Evolutionary conservation across 1,284 basidiomycete species (phyloP).

Genomic region (Exsudoporus floridanus): DNA sequence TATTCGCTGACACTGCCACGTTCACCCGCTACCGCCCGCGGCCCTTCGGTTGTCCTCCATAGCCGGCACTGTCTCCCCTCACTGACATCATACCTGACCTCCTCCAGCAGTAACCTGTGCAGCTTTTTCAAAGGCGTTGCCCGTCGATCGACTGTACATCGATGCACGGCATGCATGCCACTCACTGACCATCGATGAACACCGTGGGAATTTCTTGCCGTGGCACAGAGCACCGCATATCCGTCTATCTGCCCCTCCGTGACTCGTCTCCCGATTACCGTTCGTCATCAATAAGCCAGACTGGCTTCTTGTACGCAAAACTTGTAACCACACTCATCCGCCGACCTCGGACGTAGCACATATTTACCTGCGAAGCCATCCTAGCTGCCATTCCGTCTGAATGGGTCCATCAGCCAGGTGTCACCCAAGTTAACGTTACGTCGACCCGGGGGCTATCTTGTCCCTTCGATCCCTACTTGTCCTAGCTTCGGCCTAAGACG

Average conservation of each 20-base stretch:
- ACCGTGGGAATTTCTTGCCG: conserved; percentile 1
- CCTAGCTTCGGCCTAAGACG: too few species aligned
- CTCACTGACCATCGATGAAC: too few species aligned
- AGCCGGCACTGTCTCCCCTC: background rate
- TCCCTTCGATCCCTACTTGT: too few species aligned
- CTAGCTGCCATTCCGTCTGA: background rate
- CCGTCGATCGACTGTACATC: too few species aligned
- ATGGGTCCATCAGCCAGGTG: too few species aligned
- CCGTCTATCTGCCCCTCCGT: too few species aligned
- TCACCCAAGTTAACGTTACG: too few species aligned
- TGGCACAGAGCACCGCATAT: background rate
- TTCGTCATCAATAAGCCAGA: background rate
- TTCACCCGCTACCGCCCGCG: background rate
- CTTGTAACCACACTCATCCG: background rate
- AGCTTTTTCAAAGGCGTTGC: background rate
- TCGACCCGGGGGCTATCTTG: too few species aligned
- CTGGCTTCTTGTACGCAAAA: background rate
- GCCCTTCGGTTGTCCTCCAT: background rate
- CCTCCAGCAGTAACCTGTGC: background rate
- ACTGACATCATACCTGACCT: background rate
- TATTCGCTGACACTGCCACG: background rate
- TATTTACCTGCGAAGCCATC: background rate
- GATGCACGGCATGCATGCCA: too few species aligned
- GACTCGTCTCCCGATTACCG: too few species aligned
- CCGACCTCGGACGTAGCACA: background rate